A percentile compares a stretch with the other conserved stretches of the same genome.
Evolutionary conservation across 495 filamentous ascomycete species (phyloP).

Genomic region (Penicillium herquei): DNA sequence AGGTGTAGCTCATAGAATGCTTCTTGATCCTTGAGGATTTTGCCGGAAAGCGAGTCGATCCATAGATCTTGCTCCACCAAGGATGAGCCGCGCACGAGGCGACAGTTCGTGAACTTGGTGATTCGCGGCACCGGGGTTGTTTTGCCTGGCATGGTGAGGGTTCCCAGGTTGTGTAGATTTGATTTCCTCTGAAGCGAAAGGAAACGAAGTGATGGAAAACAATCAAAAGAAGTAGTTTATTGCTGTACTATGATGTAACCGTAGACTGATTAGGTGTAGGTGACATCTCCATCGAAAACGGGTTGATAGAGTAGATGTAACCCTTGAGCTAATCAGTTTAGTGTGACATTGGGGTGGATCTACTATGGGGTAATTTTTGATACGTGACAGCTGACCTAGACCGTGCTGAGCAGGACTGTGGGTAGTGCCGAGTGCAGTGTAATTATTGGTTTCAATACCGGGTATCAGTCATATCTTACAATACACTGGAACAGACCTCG

Average conservation of each 20-base stretch:
- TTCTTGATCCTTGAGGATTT: constrained; percentile 71
- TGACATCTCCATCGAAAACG: constrained; percentile 2
- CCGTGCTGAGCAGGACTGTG: too few relatives aligned
- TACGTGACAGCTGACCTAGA: too few relatives aligned
- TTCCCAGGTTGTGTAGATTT: neutral
- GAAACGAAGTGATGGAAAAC: constrained; percentile 2
- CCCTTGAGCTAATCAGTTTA: neutral
- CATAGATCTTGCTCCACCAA: constrained; percentile 74
- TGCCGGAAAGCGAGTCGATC: constrained; percentile 72
- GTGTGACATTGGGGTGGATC: constrained; percentile 1
- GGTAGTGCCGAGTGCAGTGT: too few relatives aligned
- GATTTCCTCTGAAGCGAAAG: neutral
- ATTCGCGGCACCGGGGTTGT: constrained; percentile 47
- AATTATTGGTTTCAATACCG: neutral
- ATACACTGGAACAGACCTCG: too few relatives aligned
- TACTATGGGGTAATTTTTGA: too few relatives aligned
- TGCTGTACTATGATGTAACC: constrained; percentile 27
- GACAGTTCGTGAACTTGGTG: constrained; percentile 82
- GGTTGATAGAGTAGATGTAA: neutral
- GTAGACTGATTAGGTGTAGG: neutral
- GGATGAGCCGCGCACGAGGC: constrained; percentile 58
- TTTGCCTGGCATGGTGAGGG: constrained; percentile 42
- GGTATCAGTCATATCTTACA: too few relatives aligned
- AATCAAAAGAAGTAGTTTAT: constrained; percentile 11
- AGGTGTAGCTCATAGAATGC: constrained; percentile 69